Evolutionary conservation across 345 rosid genomes (phyloP).

Genomic region (Arabis hirsuta): DNA sequence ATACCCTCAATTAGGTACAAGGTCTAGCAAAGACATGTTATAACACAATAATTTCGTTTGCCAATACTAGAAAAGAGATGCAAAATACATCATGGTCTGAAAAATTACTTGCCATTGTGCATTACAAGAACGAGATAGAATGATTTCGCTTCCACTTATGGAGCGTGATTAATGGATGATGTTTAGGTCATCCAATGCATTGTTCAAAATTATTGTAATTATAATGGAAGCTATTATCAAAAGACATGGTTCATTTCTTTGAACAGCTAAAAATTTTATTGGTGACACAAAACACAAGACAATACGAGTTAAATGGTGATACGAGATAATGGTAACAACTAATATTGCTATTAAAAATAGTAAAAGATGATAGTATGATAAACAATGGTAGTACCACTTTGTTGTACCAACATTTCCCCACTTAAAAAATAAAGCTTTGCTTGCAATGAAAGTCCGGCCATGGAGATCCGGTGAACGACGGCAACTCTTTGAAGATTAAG

Average conservation of each 20-base stretch:
- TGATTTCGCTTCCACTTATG: slow-evolving; percentile 30
- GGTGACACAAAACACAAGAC: too few species aligned
- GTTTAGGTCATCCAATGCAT: slow-evolving; percentile 22
- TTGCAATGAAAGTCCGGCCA: too few species aligned
- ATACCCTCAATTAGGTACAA: slow-evolving; percentile 13
- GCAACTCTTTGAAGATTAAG: too few species aligned
- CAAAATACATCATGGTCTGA: slow-evolving; percentile 18
- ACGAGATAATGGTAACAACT: too few species aligned
- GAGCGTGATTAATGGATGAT: slow-evolving; percentile 17
- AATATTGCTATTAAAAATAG: too few species aligned
- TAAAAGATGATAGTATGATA: too few species aligned
- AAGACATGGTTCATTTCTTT: neutral
- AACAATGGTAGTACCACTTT: too few species aligned
- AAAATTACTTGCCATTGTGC: slow-evolving; percentile 20
- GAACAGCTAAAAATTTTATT: neutral
- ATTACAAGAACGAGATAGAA: slow-evolving; percentile 21
- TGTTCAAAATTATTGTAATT: neutral
- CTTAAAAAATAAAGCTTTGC: too few species aligned
- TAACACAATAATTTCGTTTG: slow-evolving; percentile 6
- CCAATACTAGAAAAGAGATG: slow-evolving; percentile 13
- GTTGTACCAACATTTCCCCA: too few species aligned
- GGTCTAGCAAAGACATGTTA: neutral
- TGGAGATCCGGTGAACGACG: too few species aligned
- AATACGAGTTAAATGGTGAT: too few species aligned
- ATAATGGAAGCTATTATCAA: slow-evolving; percentile 6